phyloP scores from a whole-genome alignment of 2,329 filamentous ascomycete genomes.

The Thielaviopsis populi region DNA sequence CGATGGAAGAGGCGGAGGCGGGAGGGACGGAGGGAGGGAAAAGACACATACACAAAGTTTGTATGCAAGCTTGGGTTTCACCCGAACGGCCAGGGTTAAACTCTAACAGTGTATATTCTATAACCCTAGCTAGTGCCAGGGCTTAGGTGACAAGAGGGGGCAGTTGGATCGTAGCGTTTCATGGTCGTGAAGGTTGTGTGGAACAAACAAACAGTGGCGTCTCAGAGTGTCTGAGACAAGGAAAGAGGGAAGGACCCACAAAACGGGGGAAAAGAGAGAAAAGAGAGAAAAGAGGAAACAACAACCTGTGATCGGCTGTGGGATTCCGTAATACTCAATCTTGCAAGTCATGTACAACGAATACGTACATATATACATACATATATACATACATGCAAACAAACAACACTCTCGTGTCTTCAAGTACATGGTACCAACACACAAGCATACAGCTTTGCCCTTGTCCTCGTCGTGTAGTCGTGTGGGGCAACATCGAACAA shows the following conservation, averaged over 20 bases:
- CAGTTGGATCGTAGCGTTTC: neutral
- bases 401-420: neutral
- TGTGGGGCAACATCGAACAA: too few relatives aligned
- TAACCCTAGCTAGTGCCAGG: neutral
- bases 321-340: neutral
- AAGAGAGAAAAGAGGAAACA: neutral
- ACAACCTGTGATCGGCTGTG: neutral
- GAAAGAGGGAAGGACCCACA: neutral
- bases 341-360: neutral
- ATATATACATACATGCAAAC: neutral
- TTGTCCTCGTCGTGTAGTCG: neutral
- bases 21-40: neutral
- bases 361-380: neutral
- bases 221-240: neutral
- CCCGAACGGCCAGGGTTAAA: neutral
- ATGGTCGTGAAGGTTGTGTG: neutral
- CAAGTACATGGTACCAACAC: neutral
- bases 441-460: neutral
- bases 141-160: neutral
- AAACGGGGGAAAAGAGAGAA: neutral
- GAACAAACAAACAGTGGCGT: conserved; percentile 1
- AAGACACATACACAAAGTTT: conserved; percentile 3
- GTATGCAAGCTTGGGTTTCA: neutral
- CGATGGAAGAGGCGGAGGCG: neutral
- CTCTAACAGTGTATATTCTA: neutral